A percentile compares a stretch with the other conserved stretches of the same genome.
Evolutionary conservation across 352 stramenopile genomes (phyloP).

Genomic region (Phytophthora boehmeriae): DNA sequence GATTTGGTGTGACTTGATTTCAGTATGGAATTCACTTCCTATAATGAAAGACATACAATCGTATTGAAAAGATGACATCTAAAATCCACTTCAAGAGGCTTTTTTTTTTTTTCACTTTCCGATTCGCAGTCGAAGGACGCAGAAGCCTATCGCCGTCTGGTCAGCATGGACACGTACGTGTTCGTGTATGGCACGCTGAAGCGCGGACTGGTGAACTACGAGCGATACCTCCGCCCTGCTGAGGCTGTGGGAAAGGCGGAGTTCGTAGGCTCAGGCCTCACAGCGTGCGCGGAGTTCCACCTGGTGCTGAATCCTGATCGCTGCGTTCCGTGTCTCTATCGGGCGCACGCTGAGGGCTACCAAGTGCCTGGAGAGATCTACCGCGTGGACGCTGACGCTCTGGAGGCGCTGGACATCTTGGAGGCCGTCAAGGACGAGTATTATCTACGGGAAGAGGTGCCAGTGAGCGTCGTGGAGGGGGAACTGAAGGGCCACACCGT

Average conservation of each 20-base stretch:
- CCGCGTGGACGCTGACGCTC: slow-evolving; percentile 54
- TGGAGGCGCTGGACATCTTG: slow-evolving; percentile 72
- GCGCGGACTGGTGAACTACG: slow-evolving; percentile 72
- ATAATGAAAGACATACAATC: neutral
- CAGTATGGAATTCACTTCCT: neutral
- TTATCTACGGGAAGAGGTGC: slow-evolving; percentile 70
- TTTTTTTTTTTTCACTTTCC: slow-evolving; percentile 8
- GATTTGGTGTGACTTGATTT: neutral
- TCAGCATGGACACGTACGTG: slow-evolving; percentile 53
- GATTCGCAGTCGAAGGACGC: slow-evolving; percentile 1
- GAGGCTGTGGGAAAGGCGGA: slow-evolving; percentile 51
- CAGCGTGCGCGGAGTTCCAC: slow-evolving; percentile 46
- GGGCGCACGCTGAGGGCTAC: slow-evolving; percentile 44
- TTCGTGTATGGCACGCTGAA: slow-evolving; percentile 86
- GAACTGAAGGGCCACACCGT: slow-evolving; percentile 45
- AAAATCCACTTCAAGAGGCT: neutral
- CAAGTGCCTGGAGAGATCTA: slow-evolving; percentile 67
- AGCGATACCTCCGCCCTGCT: slow-evolving; percentile 63
- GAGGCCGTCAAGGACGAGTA: slow-evolving; percentile 73
- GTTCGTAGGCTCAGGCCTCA: slow-evolving; percentile 55
- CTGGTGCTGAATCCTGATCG: slow-evolving; percentile 66
- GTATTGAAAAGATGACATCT: neutral
- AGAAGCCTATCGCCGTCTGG: neutral
- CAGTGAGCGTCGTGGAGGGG: slow-evolving; percentile 55
- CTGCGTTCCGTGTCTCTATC: slow-evolving; percentile 65